Percentiles rank a stretch among this genome's conserved stretches.
phyloP scores from a whole-genome alignment of 1,284 basidiomycete species.

The Chalciporus piperatoides region DNA sequence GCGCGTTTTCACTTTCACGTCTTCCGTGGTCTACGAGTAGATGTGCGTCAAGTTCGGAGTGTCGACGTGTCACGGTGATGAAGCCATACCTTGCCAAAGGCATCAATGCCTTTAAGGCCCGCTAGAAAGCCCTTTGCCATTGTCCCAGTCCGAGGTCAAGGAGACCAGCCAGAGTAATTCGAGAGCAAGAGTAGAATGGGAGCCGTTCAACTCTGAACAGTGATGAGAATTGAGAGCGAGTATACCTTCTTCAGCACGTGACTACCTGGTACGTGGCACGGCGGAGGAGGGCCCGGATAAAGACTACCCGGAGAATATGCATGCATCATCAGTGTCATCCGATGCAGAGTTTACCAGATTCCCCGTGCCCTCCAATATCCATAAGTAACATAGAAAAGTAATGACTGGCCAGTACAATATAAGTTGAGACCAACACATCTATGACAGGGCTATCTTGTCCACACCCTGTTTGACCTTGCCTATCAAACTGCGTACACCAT shows the following conservation, averaged over 20 bases:
- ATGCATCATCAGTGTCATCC: background rate
- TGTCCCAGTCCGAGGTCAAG: conserved; percentile 24
- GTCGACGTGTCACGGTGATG: conserved; percentile 9
- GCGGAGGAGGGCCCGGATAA: background rate
- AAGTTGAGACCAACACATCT: conserved; percentile 9
- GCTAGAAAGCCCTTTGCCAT: conserved; percentile 77
- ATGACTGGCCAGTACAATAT: background rate
- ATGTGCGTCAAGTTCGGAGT: conserved; percentile 11
- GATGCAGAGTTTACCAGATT: background rate
- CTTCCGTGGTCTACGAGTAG: conserved; percentile 80
- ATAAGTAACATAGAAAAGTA: background rate
- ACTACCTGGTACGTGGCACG: conserved; percentile 26
- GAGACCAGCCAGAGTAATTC: conserved; percentile 30
- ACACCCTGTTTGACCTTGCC: conserved; percentile 88
- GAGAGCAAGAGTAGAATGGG: conserved; percentile 29
- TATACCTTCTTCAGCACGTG: conserved; percentile 21
- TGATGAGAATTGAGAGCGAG: background rate
- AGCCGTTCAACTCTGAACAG: conserved; percentile 1
- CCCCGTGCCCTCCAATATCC: too few relatives aligned
- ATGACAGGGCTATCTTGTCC: conserved; percentile 63
- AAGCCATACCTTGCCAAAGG: conserved; percentile 88
- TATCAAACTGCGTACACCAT: conserved; percentile 81
- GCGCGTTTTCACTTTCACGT: conserved; percentile 96
- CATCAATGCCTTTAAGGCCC: conserved; percentile 84
- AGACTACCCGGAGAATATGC: background rate